Conservation (phyloP, 2,329 filamentous ascomycete species). For the Coniochaeta prunicola region DNA sequence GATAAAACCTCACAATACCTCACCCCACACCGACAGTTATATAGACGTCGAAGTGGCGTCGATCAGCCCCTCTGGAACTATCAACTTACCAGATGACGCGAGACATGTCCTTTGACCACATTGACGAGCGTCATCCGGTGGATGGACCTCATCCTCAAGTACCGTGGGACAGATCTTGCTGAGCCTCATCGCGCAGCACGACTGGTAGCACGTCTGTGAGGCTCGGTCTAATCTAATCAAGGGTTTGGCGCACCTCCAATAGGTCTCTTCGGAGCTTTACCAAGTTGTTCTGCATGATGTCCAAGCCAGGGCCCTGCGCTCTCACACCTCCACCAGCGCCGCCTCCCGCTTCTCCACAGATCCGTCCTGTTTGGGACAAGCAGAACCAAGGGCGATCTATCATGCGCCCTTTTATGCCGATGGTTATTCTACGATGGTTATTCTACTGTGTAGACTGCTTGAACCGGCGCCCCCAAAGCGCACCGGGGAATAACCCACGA, state of each 20-base stretch:
- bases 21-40: too few relatives aligned
- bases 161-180: not conserved
- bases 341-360: not conserved
- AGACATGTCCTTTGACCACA: not conserved
- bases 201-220: not conserved
- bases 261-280: too few relatives aligned
- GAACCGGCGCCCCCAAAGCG: too few relatives aligned
- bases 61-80: too few relatives aligned
- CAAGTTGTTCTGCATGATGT: too few relatives aligned
- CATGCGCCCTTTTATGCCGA: not conserved
- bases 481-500: not conserved
- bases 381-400: not conserved
- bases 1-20: too few relatives aligned
- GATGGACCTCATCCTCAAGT: not conserved
- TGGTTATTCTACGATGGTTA: slow-evolving; percentile 1
- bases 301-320: too few relatives aligned
- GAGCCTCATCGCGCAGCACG: not conserved
- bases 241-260: not conserved
- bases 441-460: too few relatives aligned
- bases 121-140: too few relatives aligned
- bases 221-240: not conserved
- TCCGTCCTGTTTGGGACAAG: not conserved
- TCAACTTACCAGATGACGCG: not conserved
- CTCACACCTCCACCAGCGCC: too few relatives aligned
- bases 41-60: too few relatives aligned